phyloP scores from a whole-genome alignment of 441 rosid species.

The Isatis lusitanica region DNA sequence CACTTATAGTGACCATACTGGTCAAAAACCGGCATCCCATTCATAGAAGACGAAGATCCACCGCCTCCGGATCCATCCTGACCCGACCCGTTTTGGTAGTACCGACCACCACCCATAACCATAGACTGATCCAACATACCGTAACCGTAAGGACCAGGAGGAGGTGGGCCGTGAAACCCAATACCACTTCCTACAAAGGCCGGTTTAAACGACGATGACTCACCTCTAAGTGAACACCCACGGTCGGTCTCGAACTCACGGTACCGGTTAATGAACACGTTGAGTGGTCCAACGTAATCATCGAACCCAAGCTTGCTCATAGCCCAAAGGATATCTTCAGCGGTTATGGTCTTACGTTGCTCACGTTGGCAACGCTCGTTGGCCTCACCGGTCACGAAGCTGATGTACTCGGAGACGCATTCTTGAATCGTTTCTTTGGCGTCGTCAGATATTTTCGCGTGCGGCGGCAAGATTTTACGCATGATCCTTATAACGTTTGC shows the following conservation, averaged over 20 bases:
- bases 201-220: constrained; percentile 9
- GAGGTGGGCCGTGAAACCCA: constrained; percentile 23
- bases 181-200: constrained; percentile 17
- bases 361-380: constrained; percentile 87
- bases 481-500: constrained; percentile 84
- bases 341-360: constrained; percentile 85
- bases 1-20: constrained; percentile 36
- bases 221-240: constrained; percentile 34
- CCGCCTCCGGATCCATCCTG: constrained; percentile 30
- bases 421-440: constrained; percentile 91
- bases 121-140: constrained; percentile 32
- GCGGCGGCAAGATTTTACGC: constrained; percentile 64
- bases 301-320: constrained; percentile 88
- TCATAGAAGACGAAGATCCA: constrained; percentile 28
- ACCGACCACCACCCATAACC: constrained; percentile 35
- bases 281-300: constrained; percentile 64
- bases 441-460: constrained; percentile 85
- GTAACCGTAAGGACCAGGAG: constrained; percentile 26
- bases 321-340: constrained; percentile 84
- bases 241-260: constrained; percentile 58
- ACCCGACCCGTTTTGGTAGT: constrained; percentile 26
- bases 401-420: constrained; percentile 88
- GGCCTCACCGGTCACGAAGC: constrained; percentile 89
- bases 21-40: constrained; percentile 28
- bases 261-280: constrained; percentile 51